These are phyloP conservation scores for Pythium sukuiense DNA, from an alignment of 352 stramenopile species.

Conservation along the genomic window DNA sequence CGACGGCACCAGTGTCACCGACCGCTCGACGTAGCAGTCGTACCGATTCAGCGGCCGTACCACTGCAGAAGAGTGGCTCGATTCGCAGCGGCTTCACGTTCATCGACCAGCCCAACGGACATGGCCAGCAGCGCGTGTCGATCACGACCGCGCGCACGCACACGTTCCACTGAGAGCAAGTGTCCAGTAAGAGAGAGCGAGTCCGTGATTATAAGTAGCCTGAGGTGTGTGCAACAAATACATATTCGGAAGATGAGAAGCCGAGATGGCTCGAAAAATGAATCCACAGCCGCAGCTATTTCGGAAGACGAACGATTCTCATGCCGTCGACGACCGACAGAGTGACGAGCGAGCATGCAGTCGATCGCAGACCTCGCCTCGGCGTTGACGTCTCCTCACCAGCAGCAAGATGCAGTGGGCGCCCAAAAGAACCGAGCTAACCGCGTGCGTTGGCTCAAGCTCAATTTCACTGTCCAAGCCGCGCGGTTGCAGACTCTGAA, in stretches of 20 bases:
- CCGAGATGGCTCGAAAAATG: not conserved
- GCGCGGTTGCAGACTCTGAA: constrained; percentile 62
- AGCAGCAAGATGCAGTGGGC: constrained; percentile 2
- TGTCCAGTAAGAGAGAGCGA: not conserved
- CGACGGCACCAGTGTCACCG: not conserved
- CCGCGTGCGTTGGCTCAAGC: constrained; percentile 63
- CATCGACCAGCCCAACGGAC: constrained; percentile 18
- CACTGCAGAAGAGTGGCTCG: constrained; percentile 17
- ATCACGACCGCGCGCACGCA: constrained; percentile 20
- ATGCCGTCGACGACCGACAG: not conserved
- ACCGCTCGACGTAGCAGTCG: not conserved
- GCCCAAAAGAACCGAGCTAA: constrained; percentile 16
- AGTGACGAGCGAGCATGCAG: constrained; percentile 7
- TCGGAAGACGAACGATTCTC: not conserved
- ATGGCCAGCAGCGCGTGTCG: constrained; percentile 13
- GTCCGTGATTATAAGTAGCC: constrained; percentile 1
- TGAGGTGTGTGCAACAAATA: not conserved
- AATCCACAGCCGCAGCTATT: not conserved
- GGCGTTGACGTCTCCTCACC: constrained; percentile 6
- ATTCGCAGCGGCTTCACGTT: constrained; percentile 20
- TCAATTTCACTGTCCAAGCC: constrained; percentile 74
- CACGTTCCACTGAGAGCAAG: constrained; percentile 9
- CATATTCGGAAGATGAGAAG: not conserved
- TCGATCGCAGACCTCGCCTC: constrained; percentile 10
- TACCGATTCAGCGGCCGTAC: not conserved